Evolutionary conservation across 768 basidiomycete genomes (phyloP), one percentile per base, ranked within the genome.

Genomic region (Naganishia friedmannii): DNA sequence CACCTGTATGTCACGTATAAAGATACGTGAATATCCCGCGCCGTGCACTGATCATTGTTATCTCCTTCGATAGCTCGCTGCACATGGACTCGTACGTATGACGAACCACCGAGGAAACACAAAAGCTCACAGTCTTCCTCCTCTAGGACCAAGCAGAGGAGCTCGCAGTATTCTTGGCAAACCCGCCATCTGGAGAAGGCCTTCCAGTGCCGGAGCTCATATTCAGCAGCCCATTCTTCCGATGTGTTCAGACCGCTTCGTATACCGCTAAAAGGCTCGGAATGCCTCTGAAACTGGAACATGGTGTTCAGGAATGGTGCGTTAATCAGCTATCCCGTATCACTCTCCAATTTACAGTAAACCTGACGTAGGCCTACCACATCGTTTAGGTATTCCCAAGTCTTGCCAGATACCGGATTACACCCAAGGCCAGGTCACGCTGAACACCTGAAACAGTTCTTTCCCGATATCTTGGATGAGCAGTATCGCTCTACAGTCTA

Each of bases 231-330:
- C 77, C 81, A 0, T 82, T 82, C 68, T 82, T 79, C 66, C 73
- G 81, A 37, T 82, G 81, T 67, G 77, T 82, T 42, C 75, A 82
- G 71, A 80, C 79, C 9, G 73, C 75, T 17, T 53, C 74, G 12
- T 77, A 77, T 10, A 73, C 76, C 6, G 70, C 73, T 0, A 34
- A 65, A 23, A 72, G 72, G 3, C 68, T 80, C n/a, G 66, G 53
- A 0, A 34, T 70, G 28, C 51, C 58, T 23, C 17, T 79, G 5
- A 66, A 51, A 67, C 72, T 80, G 29, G 81, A 82, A 53, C 79
- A 80, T 72, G 81, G 81, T 37, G 75, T 78, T 0, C 56, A 63
- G 63, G 80, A 81, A 65, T 81, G 80, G 79, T 81, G 29, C 31
- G 21, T 8, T 17, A 9, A 28, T 66, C 7, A 56, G 19, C 12